Evolutionary conservation across 208 protist genomes (phyloP).

Genomic region (Leishmania martiniquensis): DNA sequence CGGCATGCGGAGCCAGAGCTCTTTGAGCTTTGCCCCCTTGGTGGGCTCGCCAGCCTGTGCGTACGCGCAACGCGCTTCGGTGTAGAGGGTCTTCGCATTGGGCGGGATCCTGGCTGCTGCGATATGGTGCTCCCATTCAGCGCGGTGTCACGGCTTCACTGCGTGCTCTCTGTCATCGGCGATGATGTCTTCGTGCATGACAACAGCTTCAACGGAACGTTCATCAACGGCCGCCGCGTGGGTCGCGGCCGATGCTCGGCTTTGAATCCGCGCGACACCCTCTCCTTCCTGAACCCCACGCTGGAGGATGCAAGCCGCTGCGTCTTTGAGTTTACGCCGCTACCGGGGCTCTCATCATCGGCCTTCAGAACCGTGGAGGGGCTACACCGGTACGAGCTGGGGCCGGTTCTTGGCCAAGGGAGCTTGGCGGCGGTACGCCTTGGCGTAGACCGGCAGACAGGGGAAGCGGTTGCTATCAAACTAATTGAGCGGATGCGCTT

Average conservation of each 20-base stretch:
- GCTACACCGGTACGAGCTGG: constrained; percentile 45
- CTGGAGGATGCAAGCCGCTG: constrained; percentile 40
- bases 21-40: constrained; percentile 20
- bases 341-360: constrained; percentile 7
- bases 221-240: constrained; percentile 62
- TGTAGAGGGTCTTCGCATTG: constrained; percentile 45
- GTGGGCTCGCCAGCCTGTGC: background rate
- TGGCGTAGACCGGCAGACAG: constrained; percentile 40
- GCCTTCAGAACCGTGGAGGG: constrained; percentile 12
- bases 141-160: constrained; percentile 55
- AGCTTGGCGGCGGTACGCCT: constrained; percentile 67
- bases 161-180: constrained; percentile 52
- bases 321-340: constrained; percentile 32
- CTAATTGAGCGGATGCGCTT: constrained; percentile 63
- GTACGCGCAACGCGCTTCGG: constrained; percentile 32
- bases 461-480: constrained; percentile 65
- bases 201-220: constrained; percentile 79
- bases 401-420: constrained; percentile 56
- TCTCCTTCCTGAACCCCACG: constrained; percentile 62
- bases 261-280: constrained; percentile 46
- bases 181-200: constrained; percentile 69
- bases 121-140: constrained; percentile 34
- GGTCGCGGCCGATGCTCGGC: constrained; percentile 36
- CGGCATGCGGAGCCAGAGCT: background rate
- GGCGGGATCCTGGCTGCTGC: constrained; percentile 46